Evolutionary conservation across 2,329 filamentous ascomycete species (phyloP).

Genomic region (Dothistroma septosporum): DNA sequence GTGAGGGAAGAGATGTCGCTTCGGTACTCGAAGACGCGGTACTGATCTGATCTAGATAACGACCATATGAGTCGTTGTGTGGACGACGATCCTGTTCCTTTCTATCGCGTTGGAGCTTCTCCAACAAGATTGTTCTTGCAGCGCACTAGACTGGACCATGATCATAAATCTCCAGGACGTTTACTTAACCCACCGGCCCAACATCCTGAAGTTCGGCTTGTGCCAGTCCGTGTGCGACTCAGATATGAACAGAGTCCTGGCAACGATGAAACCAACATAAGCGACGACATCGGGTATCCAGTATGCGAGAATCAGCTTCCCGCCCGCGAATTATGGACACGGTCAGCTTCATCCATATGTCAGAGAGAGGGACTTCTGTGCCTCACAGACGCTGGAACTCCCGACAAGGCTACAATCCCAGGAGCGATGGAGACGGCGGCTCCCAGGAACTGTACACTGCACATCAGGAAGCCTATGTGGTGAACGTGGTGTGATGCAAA

Average conservation of each 20-base stretch:
- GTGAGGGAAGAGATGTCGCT: no score
- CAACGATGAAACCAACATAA: conserved; percentile 28
- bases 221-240: conserved; percentile 33
- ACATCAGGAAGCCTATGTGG: conserved; percentile 32
- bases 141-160: no score
- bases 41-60: no score
- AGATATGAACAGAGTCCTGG: conserved; percentile 29
- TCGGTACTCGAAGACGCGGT: no score
- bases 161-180: no score
- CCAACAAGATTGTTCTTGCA: no score
- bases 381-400: conserved; percentile 24
- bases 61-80: no score
- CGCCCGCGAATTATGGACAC: neutral
- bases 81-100: no score
- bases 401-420: conserved; percentile 27
- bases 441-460: conserved; percentile 30
- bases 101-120: no score
- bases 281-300: conserved; percentile 32
- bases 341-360: neutral
- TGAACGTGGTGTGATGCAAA: conserved; percentile 27
- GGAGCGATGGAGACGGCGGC: conserved; percentile 27
- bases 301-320: conserved; percentile 13
- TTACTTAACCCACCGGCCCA: conserved; percentile 35
- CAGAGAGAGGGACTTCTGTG: conserved; percentile 17
- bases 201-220: conserved; percentile 20